These are phyloP conservation scores for Pseudogymnoascus sp. DNA, from an alignment of 2,329 filamentous ascomycete genomes.

Conservation along the genomic window DNA sequence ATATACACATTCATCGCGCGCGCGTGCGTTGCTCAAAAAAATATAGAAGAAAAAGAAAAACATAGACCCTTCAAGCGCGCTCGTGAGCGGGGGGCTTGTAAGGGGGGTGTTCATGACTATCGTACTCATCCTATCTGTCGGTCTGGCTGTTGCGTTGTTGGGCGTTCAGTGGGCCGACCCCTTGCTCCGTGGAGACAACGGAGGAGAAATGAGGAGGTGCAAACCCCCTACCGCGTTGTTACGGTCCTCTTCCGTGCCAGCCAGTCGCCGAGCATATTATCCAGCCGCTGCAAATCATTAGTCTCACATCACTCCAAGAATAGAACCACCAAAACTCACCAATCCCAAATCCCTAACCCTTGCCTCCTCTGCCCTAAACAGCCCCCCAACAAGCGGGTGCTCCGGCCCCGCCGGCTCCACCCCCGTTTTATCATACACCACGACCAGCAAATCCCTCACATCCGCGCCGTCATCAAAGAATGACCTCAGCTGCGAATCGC, in stretches of 20 bases:
- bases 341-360: slow-evolving; percentile 69
- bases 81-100: not conserved
- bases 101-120: not conserved
- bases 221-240: not conserved
- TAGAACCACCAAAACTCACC: not conserved
- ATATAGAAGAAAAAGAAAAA: not conserved
- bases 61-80: not conserved
- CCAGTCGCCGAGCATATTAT: slow-evolving; percentile 80
- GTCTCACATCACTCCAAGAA: not conserved
- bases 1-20: not conserved
- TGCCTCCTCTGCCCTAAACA: slow-evolving; percentile 84
- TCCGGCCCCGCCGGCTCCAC: slow-evolving; percentile 72
- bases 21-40: not conserved
- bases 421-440: slow-evolving; percentile 88
- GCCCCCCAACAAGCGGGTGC: slow-evolving; percentile 70
- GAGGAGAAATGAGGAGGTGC: not conserved
- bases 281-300: slow-evolving; percentile 55
- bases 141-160: not conserved
- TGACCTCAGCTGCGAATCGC: slow-evolving; percentile 73
- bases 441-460: slow-evolving; percentile 79
- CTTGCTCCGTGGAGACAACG: not conserved
- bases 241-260: slow-evolving; percentile 58
- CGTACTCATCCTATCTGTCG: not conserved
- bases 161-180: not conserved
- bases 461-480: slow-evolving; percentile 89